Evolutionary conservation across 2,329 filamentous ascomycete genomes (phyloP), one percentile per base, ranked within the genome.

Genomic region (Chrysosporium queenslandicum): DNA sequence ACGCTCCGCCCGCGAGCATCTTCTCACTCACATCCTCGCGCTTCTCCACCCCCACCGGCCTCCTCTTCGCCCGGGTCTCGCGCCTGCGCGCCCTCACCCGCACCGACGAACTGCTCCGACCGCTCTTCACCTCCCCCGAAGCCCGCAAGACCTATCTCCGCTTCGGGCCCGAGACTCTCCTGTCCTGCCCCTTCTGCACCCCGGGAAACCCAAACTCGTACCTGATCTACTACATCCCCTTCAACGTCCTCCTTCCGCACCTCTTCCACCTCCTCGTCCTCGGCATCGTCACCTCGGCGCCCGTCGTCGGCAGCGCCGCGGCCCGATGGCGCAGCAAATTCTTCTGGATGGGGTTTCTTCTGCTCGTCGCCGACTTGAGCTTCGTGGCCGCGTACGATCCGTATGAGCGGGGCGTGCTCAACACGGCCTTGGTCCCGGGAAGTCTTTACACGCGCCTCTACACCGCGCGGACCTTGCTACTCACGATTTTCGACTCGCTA

Each of bases 41-140:
- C 30, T 80, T 97, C 16, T 86, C 89, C 62, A 91, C 86, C 39
- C 83, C 88, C n/a, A 83, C 80, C 39, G 86, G 91, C 63, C 83
- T 94, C 30, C 77, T 97, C 55, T 92, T 95, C 68, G 81, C 78
- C 54, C 86, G 91, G 14, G 77, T 97, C 8, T 69, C 74, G 1
- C 62, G 66, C 4, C 53, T 64, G 34, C 69, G 70, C 14, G 69
- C 71, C 0, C 67, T 78, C 51, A 76, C 71, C 2, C 58, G 62
- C 0, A 65, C 66, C 11, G 90, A 97, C 69, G 74, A 79, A 47
- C 69, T 76, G 21, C 76, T 97, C 8, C 78, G 81, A 49, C 70
- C 73, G 23, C 83, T 83, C 60, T 82, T 97, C 63, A 77, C 80
- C 59, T 83, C 79, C 55, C 71, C 83, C 50, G 82, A 87, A 58